Percentiles rank a stretch among this genome's conserved stretches.
Conservation (phyloP, 164 flowering plant species). For the Protea cynaroides region DNA sequence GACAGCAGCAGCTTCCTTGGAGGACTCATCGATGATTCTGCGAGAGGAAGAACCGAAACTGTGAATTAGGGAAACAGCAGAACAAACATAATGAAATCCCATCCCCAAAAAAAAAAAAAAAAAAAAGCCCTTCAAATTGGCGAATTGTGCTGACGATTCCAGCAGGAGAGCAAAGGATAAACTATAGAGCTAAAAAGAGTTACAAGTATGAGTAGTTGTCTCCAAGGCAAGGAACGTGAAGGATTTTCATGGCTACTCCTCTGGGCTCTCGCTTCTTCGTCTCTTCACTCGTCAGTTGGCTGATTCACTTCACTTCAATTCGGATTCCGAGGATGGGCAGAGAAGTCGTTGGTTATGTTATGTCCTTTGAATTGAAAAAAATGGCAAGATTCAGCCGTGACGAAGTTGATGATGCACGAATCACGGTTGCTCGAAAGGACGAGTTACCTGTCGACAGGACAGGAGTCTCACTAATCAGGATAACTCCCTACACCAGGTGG, state of each 20-base stretch:
- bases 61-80: background rate
- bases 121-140: too few species aligned
- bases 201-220: slow-evolving; percentile 93
- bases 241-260: slow-evolving; percentile 46
- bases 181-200: background rate
- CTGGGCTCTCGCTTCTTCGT: background rate
- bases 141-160: background rate
- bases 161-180: background rate
- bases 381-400: too few species aligned
- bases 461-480: too few species aligned
- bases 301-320: background rate
- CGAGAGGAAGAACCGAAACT: background rate
- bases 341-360: too few species aligned
- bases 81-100: background rate
- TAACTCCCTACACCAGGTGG: too few species aligned
- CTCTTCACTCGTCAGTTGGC: too few species aligned
- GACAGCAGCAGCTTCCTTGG: slow-evolving; percentile 80
- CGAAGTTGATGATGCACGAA: too few species aligned
- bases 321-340: too few species aligned
- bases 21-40: slow-evolving; percentile 75
- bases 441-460: too few species aligned
- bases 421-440: too few species aligned
- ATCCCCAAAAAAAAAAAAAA: background rate
- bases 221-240: slow-evolving; percentile 69
- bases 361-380: too few species aligned